A percentile compares a stretch with the other conserved stretches of the same genome.
These are phyloP conservation scores for Trypanosoma brucei DNA, from an alignment of 208 protist species.

Conservation along the genomic window DNA sequence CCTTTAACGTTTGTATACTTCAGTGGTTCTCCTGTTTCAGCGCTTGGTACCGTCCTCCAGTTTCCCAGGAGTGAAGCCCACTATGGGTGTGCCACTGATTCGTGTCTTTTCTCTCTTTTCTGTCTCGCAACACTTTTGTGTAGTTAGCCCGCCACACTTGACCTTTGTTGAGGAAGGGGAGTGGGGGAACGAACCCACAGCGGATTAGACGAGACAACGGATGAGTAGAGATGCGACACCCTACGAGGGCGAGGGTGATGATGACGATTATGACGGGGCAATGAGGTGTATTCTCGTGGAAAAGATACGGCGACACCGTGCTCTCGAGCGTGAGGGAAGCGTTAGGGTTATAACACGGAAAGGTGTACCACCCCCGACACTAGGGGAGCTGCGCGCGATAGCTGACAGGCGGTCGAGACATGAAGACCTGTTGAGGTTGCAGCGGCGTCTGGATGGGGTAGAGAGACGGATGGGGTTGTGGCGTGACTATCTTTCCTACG, in stretches of 20 bases:
- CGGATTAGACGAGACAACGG: neutral
- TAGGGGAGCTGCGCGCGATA: slow-evolving; percentile 8
- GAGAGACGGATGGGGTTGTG: slow-evolving; percentile 10
- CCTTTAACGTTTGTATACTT: no score
- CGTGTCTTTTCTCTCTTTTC: no score
- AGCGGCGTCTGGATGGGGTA: slow-evolving; percentile 4
- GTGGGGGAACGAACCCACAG: no score
- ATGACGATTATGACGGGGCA: neutral
- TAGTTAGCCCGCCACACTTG: no score
- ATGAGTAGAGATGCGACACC: neutral
- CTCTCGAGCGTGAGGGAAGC: slow-evolving; percentile 9
- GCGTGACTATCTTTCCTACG: slow-evolving; percentile 16
- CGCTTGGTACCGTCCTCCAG: no score
- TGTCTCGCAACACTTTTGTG: no score
- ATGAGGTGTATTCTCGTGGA: slow-evolving; percentile 9
- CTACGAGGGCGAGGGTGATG: neutral
- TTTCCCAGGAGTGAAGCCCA: no score
- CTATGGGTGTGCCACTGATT: no score
- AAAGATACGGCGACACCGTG: slow-evolving; percentile 8
- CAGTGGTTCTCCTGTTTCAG: no score
- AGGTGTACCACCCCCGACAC: slow-evolving; percentile 9
- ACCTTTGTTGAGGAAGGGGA: no score
- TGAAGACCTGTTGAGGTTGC: slow-evolving; percentile 1
- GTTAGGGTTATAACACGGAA: slow-evolving; percentile 16
- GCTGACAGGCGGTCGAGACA: neutral